A percentile compares a stretch with the other conserved stretches of the same genome.
Evolutionary conservation across 345 rosid species (phyloP).

Genomic region (Leavenworthia alabamica): DNA sequence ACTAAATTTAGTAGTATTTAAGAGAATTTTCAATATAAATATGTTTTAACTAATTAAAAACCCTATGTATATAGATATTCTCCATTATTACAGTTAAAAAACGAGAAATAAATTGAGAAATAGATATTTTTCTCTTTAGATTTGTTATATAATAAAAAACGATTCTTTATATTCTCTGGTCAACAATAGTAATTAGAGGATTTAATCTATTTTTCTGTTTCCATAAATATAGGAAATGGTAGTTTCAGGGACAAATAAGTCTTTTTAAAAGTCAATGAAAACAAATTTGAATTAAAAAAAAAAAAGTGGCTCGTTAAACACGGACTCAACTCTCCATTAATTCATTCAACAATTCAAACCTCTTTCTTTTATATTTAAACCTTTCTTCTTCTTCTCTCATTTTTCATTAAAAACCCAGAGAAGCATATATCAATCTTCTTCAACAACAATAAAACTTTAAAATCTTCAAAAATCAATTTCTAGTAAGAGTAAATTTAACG

Average conservation of each 20-base stretch:
- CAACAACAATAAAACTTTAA: not conserved
- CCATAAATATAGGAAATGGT: slow-evolving; percentile 1
- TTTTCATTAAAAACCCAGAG: not conserved
- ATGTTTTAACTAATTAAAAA: no score
- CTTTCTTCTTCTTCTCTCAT: slow-evolving; percentile 3
- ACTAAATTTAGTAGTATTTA: no score
- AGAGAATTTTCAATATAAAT: no score
- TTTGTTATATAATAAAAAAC: no score
- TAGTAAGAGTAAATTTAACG: not conserved
- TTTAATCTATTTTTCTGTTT: no score
- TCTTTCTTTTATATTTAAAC: slow-evolving; percentile 15
- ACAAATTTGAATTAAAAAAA: not conserved
- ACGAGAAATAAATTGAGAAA: no score
- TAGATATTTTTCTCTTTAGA: no score
- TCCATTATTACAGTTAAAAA: no score
- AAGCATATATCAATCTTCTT: not conserved
- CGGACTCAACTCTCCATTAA: slow-evolving; percentile 21
- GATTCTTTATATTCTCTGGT: not conserved
- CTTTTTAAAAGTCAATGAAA: slow-evolving; percentile 13
- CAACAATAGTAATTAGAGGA: not conserved
- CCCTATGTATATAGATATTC: not conserved
- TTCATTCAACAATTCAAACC: not conserved
- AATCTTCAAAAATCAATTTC: not conserved
- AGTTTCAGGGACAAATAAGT: slow-evolving; percentile 4
- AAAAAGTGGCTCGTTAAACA: slow-evolving; percentile 17